phyloP scores from a whole-genome alignment of 345 rosid species.

The Limnanthes douglasii region DNA sequence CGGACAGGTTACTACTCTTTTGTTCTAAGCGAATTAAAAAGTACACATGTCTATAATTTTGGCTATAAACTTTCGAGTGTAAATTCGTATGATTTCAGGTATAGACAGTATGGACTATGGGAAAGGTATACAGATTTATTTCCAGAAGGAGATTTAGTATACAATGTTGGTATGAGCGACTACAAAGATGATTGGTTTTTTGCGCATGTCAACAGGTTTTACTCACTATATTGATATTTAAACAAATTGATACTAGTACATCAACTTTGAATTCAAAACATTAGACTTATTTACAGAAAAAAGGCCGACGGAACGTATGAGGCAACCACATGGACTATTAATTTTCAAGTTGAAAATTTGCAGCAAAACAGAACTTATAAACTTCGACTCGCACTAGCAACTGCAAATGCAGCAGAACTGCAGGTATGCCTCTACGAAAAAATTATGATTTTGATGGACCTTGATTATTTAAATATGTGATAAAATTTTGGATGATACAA shows the following conservation, averaged over 20 bases:
- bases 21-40: too few species aligned
- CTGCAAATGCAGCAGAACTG: slow-evolving; percentile 36
- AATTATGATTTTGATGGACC: neutral
- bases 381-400: slow-evolving; percentile 38
- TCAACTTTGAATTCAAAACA: neutral
- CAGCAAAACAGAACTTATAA: slow-evolving; percentile 16
- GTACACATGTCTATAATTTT: too few species aligned
- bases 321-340: slow-evolving; percentile 43
- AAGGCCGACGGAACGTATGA: slow-evolving; percentile 9
- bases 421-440: slow-evolving; percentile 22
- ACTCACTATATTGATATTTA: neutral
- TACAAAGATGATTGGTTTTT: slow-evolving; percentile 73
- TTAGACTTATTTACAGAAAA: slow-evolving; percentile 9
- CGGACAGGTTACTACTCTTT: slow-evolving; percentile 40
- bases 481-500: neutral
- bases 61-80: too few species aligned
- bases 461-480: neutral
- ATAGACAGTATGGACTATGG: slow-evolving; percentile 83
- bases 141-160: slow-evolving; percentile 47
- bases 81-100: slow-evolving; percentile 23
- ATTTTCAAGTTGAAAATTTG: slow-evolving; percentile 20
- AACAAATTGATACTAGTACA: neutral
- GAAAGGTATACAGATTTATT: slow-evolving; percentile 61
- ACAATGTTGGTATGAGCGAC: slow-evolving; percentile 41
- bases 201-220: slow-evolving; percentile 64